Conservation (phyloP, 2,329 filamentous ascomycete genomes). For the Arthrobotrys entomopaga region DNA sequence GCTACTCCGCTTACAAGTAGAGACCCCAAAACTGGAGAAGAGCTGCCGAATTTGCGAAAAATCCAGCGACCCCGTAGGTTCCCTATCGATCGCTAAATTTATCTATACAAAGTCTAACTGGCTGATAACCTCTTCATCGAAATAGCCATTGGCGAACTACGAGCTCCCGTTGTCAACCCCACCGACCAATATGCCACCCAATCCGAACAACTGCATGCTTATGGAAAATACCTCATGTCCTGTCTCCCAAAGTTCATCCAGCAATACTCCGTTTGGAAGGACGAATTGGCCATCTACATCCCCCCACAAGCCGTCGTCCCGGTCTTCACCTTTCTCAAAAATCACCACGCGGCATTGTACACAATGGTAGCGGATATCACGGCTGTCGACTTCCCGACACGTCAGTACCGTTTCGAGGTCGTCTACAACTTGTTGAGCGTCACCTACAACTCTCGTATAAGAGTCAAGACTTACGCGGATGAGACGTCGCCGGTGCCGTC, state of each 20-base stretch:
- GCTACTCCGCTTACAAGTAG: slow-evolving; percentile 27
- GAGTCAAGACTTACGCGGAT: slow-evolving; percentile 98
- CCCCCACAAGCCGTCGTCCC: slow-evolving; percentile 87
- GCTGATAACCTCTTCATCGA: no score
- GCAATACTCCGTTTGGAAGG: slow-evolving; percentile 99
- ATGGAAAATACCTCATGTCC: slow-evolving; percentile 95
- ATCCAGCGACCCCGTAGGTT: slow-evolving; percentile 45
- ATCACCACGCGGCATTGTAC: slow-evolving; percentile 97
- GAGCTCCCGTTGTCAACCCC: slow-evolving; percentile 67
- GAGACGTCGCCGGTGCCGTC: slow-evolving; percentile 93
- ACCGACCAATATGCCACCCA: slow-evolving; percentile 91
- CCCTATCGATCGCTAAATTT: not conserved
- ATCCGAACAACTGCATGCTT: slow-evolving; percentile 87
- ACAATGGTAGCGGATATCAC: slow-evolving; percentile 93
- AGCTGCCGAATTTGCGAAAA: slow-evolving; percentile 46
- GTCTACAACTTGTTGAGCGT: slow-evolving; percentile 98
- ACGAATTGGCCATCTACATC: slow-evolving; percentile 95
- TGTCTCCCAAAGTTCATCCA: slow-evolving; percentile 98
- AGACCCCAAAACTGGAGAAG: slow-evolving; percentile 43
- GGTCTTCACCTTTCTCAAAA: slow-evolving; percentile 93
- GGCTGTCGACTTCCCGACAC: slow-evolving; percentile 92
- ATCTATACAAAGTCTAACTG: slow-evolving; percentile 18
- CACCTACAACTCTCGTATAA: slow-evolving; percentile 93
- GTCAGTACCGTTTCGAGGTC: slow-evolving; percentile 94
- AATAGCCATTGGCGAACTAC: slow-evolving; percentile 71